Percentiles rank a stretch among this genome's conserved stretches.
These are phyloP conservation scores for Cytidiella melzeri DNA, from an alignment of 768 basidiomycete genomes.

Conservation along the genomic window DNA sequence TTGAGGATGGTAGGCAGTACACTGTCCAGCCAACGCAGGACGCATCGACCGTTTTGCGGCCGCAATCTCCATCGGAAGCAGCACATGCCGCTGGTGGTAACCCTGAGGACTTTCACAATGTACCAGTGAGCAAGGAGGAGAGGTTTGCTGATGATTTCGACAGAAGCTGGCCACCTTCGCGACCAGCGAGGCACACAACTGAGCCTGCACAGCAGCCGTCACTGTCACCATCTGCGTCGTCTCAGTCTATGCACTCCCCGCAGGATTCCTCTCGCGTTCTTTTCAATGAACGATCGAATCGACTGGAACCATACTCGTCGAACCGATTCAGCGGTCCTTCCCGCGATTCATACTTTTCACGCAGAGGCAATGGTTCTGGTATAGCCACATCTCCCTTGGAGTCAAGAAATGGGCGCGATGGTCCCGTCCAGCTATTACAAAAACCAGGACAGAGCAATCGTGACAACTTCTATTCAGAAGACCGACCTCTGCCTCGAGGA, in stretches of 20 bases:
- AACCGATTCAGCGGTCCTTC: constrained; percentile 35
- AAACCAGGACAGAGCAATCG: constrained; percentile 34
- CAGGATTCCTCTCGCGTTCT: constrained; percentile 64
- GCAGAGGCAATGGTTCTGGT: constrained; percentile 43
- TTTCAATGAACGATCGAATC: constrained; percentile 95
- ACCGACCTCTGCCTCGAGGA: constrained; percentile 10
- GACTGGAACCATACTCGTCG: constrained; percentile 75
- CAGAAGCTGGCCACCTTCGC: constrained; percentile 88
- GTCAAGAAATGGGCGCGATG: constrained; percentile 39
- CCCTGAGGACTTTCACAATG: constrained; percentile 14
- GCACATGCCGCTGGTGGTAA: background rate
- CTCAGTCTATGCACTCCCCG: constrained; percentile 39
- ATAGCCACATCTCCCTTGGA: constrained; percentile 33
- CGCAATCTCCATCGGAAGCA: background rate
- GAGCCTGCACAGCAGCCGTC: constrained; percentile 35
- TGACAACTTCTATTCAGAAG: background rate
- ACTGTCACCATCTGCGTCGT: constrained; percentile 27
- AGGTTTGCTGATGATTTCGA: constrained; percentile 93
- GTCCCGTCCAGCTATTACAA: constrained; percentile 54
- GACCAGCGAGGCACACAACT: constrained; percentile 39
- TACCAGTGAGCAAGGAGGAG: constrained; percentile 75
- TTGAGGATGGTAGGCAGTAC: constrained; percentile 92
- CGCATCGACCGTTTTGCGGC: background rate
- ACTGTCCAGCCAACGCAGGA: constrained; percentile 43
- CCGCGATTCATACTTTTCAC: constrained; percentile 18